A percentile compares a stretch with the other conserved stretches of the same genome.
Evolutionary conservation across 169 alveolate genomes (phyloP).

Genomic region (Nephromyces sp.): DNA sequence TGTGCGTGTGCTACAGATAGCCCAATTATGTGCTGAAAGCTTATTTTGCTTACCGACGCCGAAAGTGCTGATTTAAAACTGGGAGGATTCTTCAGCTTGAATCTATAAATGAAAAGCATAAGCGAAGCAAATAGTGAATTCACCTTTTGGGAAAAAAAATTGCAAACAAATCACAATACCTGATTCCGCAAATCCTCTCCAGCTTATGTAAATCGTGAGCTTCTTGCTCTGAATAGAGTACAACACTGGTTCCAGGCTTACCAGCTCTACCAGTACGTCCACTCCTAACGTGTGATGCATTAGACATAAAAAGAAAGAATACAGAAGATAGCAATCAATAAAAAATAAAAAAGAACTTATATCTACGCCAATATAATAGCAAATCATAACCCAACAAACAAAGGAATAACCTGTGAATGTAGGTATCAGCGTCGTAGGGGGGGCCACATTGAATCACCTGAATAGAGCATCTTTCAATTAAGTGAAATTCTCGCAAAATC

Average conservation of each 20-base stretch:
- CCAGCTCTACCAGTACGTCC: constrained; percentile 92
- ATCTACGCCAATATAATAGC: not conserved
- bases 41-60: not conserved
- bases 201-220: not conserved
- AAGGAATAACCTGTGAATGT: constrained; percentile 59
- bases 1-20: too few species aligned
- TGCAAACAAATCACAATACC: constrained; percentile 1
- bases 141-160: too few species aligned
- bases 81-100: not conserved
- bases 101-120: too few species aligned
- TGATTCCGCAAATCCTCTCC: constrained; percentile 22
- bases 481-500: not conserved
- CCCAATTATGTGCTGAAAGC: not conserved
- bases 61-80: not conserved
- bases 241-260: constrained; percentile 47
- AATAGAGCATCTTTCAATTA: not conserved
- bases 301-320: not conserved
- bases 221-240: constrained; percentile 10
- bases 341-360: not conserved
- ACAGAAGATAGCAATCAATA: not conserved
- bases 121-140: too few species aligned
- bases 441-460: constrained; percentile 75
- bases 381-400: too few species aligned
- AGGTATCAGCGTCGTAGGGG: constrained; percentile 64
- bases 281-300: constrained; percentile 46